phyloP scores from a whole-genome alignment of 306 rosid species.

The Prunus fruticosa region DNA sequence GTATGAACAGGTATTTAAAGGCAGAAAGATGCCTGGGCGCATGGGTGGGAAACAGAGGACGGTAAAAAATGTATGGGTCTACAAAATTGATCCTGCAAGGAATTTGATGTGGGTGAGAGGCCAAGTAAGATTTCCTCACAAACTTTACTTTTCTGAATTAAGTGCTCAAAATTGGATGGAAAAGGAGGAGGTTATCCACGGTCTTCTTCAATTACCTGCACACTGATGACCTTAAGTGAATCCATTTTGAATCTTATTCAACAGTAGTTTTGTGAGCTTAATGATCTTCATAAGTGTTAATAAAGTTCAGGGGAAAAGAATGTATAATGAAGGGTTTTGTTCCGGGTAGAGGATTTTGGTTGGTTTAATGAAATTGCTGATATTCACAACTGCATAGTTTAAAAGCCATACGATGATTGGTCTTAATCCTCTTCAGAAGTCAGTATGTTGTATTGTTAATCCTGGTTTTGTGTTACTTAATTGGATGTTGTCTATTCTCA shows the following conservation, averaged over 20 bases:
- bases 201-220: background rate
- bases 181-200: background rate
- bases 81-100: slow-evolving; percentile 92
- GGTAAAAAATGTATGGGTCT: slow-evolving; percentile 89
- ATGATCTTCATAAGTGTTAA: background rate
- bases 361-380: background rate
- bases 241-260: slow-evolving; percentile 9
- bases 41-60: slow-evolving; percentile 94
- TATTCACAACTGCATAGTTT: background rate
- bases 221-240: background rate
- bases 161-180: slow-evolving; percentile 6
- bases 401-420: background rate
- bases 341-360: background rate
- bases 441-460: background rate
- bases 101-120: slow-evolving; percentile 94
- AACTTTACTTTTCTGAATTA: background rate
- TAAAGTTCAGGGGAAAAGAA: background rate
- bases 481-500: slow-evolving; percentile 16
- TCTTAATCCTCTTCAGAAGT: background rate
- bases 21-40: slow-evolving; percentile 88
- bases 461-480: slow-evolving; percentile 3
- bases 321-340: background rate
- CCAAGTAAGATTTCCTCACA: slow-evolving; percentile 57
- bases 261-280: background rate
- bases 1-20: slow-evolving; percentile 67